These are phyloP conservation scores for Globisporangium solare DNA, from an alignment of 352 stramenopile genomes.

Conservation along the genomic window DNA sequence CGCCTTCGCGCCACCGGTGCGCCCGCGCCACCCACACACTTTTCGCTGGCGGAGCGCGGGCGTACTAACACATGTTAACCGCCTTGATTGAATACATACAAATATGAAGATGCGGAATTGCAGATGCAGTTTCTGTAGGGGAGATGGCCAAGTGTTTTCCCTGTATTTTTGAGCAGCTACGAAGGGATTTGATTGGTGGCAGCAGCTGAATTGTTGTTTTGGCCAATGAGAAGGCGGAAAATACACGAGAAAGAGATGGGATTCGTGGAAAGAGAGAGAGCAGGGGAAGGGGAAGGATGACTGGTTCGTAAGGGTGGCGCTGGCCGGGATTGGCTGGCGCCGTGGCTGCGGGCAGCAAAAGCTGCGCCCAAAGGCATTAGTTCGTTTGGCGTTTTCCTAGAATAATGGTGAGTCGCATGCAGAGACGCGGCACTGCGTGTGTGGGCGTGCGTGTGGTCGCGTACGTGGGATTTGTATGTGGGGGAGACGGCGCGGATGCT, in stretches of 20 bases:
- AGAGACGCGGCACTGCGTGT: neutral
- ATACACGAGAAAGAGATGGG: neutral
- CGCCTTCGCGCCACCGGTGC: too few relatives aligned
- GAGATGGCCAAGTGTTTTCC: neutral
- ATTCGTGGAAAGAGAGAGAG: constrained; percentile 33
- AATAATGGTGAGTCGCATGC: constrained; percentile 66
- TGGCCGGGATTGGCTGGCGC: constrained; percentile 24
- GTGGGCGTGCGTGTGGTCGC: constrained; percentile 1
- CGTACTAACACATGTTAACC: too few relatives aligned
- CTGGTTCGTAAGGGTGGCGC: constrained; percentile 53
- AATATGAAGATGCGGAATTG: constrained; percentile 4
- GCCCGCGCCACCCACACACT: too few relatives aligned
- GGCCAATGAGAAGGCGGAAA: constrained; percentile 21
- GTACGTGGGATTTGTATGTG: neutral
- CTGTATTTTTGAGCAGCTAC: too few relatives aligned
- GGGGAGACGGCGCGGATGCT: neutral
- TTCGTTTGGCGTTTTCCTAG: constrained; percentile 86
- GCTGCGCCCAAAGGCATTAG: constrained; percentile 33
- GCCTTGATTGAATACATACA: too few relatives aligned
- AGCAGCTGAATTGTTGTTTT: constrained; percentile 12
- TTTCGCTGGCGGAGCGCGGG: neutral
- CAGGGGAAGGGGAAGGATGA: constrained; percentile 53
- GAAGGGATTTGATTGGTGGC: constrained; percentile 6
- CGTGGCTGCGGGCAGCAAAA: constrained; percentile 5
- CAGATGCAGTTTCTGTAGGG: neutral